phyloP scores from a whole-genome alignment of 176 grass and related monocot genomes.

The Urochloa ruziziensis region DNA sequence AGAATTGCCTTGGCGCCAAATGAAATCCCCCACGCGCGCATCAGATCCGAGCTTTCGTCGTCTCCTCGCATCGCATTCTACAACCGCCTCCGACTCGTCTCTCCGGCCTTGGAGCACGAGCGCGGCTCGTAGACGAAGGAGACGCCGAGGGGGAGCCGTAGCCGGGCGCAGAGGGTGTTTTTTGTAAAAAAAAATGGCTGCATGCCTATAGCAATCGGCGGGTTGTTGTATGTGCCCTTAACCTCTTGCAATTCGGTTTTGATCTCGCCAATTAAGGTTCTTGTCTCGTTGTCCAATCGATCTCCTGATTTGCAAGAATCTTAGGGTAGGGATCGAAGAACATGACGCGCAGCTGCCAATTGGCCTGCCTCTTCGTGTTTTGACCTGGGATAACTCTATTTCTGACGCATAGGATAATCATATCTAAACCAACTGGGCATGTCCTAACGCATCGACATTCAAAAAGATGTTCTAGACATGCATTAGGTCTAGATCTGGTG shows the following conservation, averaged over 20 bases:
- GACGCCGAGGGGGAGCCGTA: no score
- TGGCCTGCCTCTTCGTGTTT: background rate
- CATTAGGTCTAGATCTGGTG: background rate
- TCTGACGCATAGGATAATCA: background rate
- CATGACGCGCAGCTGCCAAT: background rate
- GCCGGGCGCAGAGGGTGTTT: no score
- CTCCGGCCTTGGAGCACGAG: background rate
- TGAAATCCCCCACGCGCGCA: no score
- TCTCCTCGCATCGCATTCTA: background rate
- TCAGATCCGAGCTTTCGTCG: background rate
- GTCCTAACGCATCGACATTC: background rate
- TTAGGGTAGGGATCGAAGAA: background rate
- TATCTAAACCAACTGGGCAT: conserved; percentile 15
- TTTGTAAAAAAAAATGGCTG: no score
- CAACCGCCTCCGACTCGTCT: background rate
- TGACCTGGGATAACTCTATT: background rate
- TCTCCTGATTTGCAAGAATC: background rate
- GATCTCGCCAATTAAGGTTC: conserved; percentile 24
- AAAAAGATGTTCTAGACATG: conserved; percentile 18
- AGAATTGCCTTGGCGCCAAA: no score
- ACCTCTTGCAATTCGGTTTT: conserved; percentile 1
- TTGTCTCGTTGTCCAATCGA: conserved; percentile 7
- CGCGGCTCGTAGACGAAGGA: background rate
- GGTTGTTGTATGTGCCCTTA: no score
- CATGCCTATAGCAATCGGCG: no score